These are phyloP conservation scores for Vaccinium darrowii DNA, from an alignment of 148 eudicot genomes.

Conservation along the genomic window DNA sequence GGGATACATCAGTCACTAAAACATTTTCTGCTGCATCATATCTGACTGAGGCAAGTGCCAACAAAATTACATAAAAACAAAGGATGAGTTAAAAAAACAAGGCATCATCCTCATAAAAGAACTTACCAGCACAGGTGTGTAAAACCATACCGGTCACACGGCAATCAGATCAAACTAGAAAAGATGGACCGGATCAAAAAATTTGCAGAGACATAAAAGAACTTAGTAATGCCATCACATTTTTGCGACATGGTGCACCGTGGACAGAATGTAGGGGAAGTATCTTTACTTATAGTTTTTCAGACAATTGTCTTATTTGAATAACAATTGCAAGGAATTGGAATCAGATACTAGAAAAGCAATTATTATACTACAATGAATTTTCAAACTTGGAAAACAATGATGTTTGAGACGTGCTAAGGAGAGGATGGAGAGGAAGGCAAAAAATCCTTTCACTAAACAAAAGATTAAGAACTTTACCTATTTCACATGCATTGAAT, in stretches of 20 bases:
- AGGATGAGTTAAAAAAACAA: not conserved
- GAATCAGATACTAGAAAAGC: not conserved
- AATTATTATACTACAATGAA: not conserved
- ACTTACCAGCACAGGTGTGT: not conserved
- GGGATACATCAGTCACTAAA: slow-evolving; percentile 61
- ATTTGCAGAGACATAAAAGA: not conserved
- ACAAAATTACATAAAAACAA: slow-evolving; percentile 9
- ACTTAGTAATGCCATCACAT: not conserved
- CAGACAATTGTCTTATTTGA: not conserved
- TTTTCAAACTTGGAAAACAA: not conserved
- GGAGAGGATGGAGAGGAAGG: not conserved
- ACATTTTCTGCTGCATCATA: slow-evolving; percentile 65
- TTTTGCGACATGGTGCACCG: not conserved
- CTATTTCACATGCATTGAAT: slow-evolving; percentile 84
- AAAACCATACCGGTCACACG: not conserved
- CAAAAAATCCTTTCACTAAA: not conserved
- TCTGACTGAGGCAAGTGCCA: slow-evolving; percentile 65
- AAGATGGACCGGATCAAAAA: not conserved
- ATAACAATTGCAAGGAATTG: not conserved
- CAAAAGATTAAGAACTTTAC: slow-evolving; percentile 23
- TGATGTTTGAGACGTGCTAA: not conserved
- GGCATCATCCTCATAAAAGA: not conserved
- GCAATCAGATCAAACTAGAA: not conserved
- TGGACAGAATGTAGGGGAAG: not conserved
- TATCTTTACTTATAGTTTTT: not conserved